Percentiles rank a stretch among this genome's conserved stretches.
These are phyloP conservation scores for Grifola frondosa DNA, from an alignment of 1,284 basidiomycete genomes.

Conservation along the genomic window DNA sequence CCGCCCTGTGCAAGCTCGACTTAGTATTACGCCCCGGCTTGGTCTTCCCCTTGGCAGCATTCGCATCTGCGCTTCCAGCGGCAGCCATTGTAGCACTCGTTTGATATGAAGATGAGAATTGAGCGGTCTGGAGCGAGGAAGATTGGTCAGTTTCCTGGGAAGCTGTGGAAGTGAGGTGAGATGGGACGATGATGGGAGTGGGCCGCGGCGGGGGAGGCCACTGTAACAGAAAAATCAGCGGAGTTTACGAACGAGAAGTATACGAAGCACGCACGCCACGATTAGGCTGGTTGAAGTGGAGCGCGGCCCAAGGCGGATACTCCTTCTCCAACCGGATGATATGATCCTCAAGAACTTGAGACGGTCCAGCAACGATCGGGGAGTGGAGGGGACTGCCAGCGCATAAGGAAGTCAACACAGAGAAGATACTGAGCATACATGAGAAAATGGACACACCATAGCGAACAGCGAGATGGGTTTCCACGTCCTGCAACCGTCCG, in stretches of 20 bases:
- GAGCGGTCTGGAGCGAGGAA: neutral
- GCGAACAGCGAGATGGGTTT: constrained; percentile 66
- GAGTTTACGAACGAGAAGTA: neutral
- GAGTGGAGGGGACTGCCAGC: constrained; percentile 64
- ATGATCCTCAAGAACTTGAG: constrained; percentile 74
- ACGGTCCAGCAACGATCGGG: constrained; percentile 59
- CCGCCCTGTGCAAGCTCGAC: constrained; percentile 71
- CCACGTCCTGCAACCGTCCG: constrained; percentile 61
- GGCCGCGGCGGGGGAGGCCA: constrained; percentile 78
- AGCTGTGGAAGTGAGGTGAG: constrained; percentile 49
- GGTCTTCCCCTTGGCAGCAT: constrained; percentile 25
- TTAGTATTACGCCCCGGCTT: constrained; percentile 42
- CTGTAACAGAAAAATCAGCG: constrained; percentile 34
- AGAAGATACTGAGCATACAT: neutral
- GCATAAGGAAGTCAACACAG: neutral
- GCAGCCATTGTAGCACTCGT: neutral
- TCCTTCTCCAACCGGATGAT: constrained; percentile 72
- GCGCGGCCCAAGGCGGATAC: constrained; percentile 79
- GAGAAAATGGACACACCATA: constrained; percentile 52
- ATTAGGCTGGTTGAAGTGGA: constrained; percentile 79
- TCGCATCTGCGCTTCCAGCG: constrained; percentile 7
- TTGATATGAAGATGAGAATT: neutral
- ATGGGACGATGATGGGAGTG: constrained; percentile 70
- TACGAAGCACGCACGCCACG: constrained; percentile 56
- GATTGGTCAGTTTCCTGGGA: constrained; percentile 9